Evolutionary conservation across 768 basidiomycete species (phyloP).

Genomic region (Ephemerocybe angulata): DNA sequence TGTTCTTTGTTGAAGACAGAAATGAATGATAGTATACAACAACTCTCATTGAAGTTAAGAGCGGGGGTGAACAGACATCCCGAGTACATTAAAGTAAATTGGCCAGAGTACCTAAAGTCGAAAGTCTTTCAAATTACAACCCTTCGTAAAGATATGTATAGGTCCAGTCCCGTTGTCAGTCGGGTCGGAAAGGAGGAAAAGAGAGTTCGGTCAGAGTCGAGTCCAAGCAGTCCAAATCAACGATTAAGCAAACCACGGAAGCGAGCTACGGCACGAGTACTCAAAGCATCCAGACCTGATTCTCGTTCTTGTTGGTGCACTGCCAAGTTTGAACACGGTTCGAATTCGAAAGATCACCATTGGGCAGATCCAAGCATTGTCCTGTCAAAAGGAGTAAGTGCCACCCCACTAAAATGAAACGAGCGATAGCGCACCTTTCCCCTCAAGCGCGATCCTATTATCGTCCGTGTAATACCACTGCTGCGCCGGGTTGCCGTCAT

Average conservation of each 20-base stretch:
- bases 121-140: too few relatives aligned
- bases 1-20: too few relatives aligned
- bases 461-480: slow-evolving; percentile 30
- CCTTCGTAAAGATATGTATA: too few relatives aligned
- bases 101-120: too few relatives aligned
- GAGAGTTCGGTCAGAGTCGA: too few relatives aligned
- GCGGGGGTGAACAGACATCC: too few relatives aligned
- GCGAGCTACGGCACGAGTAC: background rate
- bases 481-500: slow-evolving; percentile 30
- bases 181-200: too few relatives aligned
- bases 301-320: slow-evolving; percentile 15
- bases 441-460: slow-evolving; percentile 26
- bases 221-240: background rate
- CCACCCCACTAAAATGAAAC: background rate
- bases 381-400: background rate
- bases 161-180: too few relatives aligned
- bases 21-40: too few relatives aligned
- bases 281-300: slow-evolving; percentile 18
- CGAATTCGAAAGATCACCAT: slow-evolving; percentile 17
- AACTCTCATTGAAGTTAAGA: too few relatives aligned
- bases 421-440: slow-evolving; percentile 17
- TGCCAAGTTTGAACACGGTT: slow-evolving; percentile 21
- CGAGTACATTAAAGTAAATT: too few relatives aligned
- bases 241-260: background rate
- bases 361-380: slow-evolving; percentile 16